Percentiles rank a stretch among this genome's conserved stretches.
These are phyloP conservation scores for Rosellinia necatrix DNA, from an alignment of 2,329 filamentous ascomycete species.

Conservation along the genomic window DNA sequence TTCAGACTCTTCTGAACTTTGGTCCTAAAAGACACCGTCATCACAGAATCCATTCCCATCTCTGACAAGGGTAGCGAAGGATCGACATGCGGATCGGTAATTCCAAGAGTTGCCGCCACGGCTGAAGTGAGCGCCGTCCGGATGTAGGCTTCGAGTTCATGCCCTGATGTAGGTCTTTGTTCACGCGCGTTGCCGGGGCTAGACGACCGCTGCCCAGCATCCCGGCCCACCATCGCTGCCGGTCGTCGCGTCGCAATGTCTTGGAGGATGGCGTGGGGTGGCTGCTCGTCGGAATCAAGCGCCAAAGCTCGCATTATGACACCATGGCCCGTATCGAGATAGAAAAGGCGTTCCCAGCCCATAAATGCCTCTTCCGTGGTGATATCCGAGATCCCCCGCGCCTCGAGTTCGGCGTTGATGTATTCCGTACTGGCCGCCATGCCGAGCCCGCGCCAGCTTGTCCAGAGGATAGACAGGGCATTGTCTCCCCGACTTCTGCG, in stretches of 20 bases:
- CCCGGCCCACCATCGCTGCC: neutral
- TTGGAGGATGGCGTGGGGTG: constrained; percentile 35
- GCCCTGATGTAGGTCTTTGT: constrained; percentile 16
- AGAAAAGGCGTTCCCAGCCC: constrained; percentile 46
- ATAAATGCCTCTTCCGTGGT: constrained; percentile 47
- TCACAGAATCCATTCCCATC: constrained; percentile 47
- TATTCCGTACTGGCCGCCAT: constrained; percentile 44
- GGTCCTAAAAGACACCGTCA: constrained; percentile 44
- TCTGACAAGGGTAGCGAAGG: constrained; percentile 42
- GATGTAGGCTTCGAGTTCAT: constrained; percentile 41
- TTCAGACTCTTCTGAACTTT: constrained; percentile 43
- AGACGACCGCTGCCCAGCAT: neutral
- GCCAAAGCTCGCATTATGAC: constrained; percentile 43
- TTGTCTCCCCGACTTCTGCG: constrained; percentile 45
- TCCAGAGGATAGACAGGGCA: constrained; percentile 48
- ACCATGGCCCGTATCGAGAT: constrained; percentile 44
- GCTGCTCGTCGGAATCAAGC: constrained; percentile 41
- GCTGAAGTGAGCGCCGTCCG: constrained; percentile 40
- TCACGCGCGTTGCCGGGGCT: no score
- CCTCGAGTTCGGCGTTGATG: constrained; percentile 46
- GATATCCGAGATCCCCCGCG: constrained; percentile 49
- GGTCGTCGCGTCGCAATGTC: constrained; percentile 33
- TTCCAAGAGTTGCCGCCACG: constrained; percentile 42
- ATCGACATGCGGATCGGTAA: constrained; percentile 40
- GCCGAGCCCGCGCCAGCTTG: constrained; percentile 47